Evolutionary conservation across 2,329 filamentous ascomycete genomes (phyloP).

Genomic region (Colletotrichum australisinense): DNA sequence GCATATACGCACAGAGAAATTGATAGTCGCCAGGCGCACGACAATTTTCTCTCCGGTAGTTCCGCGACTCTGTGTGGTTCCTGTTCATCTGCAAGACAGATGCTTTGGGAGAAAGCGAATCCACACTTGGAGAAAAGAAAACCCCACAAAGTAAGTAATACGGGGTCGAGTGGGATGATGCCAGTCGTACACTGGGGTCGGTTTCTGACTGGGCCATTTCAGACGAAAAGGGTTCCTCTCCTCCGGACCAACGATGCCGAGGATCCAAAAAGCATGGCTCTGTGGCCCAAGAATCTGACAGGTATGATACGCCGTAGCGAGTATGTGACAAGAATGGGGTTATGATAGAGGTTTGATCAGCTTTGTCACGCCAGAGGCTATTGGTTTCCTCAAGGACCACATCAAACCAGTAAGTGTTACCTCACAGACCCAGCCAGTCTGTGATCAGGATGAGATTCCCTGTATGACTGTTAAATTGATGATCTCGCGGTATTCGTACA

Average conservation of each 20-base stretch:
- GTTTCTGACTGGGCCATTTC: neutral
- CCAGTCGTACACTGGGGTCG: neutral
- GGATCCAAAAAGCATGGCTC: neutral
- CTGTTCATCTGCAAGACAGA: neutral
- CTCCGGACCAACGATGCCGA: neutral
- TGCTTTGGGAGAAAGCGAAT: neutral
- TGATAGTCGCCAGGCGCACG: neutral
- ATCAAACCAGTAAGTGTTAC: too few species aligned
- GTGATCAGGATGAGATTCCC: neutral
- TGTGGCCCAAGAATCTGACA: neutral
- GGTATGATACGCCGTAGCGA: neutral
- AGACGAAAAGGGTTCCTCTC: neutral
- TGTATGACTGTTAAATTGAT: neutral
- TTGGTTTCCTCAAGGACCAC: neutral
- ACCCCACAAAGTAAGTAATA: neutral
- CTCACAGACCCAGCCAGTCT: neutral
- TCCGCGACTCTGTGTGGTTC: neutral
- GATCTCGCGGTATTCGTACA: neutral
- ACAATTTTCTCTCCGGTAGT: neutral
- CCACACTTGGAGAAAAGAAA: constrained; percentile 27
- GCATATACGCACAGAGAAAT: neutral
- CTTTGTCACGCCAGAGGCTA: neutral
- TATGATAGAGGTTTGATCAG: neutral
- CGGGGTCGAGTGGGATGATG: neutral
- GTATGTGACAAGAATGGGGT: neutral